These are phyloP conservation scores for Carex myosuroides DNA, from an alignment of 176 grass and related monocot genomes.

Conservation along the genomic window DNA sequence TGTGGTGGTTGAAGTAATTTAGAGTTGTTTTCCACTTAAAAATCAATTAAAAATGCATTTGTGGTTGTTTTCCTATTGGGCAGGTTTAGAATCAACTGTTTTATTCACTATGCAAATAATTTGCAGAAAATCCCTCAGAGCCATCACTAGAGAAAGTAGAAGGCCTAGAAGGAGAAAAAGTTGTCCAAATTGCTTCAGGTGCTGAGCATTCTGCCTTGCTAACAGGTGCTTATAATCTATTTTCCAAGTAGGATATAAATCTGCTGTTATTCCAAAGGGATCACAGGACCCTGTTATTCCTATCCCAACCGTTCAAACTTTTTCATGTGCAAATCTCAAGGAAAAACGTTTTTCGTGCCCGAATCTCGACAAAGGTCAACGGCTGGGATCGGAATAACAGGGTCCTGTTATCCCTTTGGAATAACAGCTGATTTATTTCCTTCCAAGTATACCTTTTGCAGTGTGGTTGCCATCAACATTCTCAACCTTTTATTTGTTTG, in stretches of 20 bases:
- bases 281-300: no score
- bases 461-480: neutral
- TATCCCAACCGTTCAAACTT: no score
- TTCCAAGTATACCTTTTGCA: neutral
- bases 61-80: neutral
- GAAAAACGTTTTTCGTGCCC: no score
- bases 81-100: neutral
- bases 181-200: conserved; percentile 61
- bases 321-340: no score
- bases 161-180: conserved; percentile 26
- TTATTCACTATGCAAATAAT: neutral
- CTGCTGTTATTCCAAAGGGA: no score
- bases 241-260: neutral
- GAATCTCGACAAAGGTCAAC: no score
- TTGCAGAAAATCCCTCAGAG: conserved; percentile 7
- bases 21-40: neutral
- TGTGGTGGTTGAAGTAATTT: neutral
- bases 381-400: no score
- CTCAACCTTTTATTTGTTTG: neutral
- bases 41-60: neutral
- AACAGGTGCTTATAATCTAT: conserved; percentile 41
- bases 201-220: conserved; percentile 76
- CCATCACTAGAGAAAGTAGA: conserved; percentile 32
- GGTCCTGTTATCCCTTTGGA: no score
- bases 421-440: neutral